Base-by-base conservation (phyloP, 116 monocot species). In the Posidonia oceanica region DNA sequence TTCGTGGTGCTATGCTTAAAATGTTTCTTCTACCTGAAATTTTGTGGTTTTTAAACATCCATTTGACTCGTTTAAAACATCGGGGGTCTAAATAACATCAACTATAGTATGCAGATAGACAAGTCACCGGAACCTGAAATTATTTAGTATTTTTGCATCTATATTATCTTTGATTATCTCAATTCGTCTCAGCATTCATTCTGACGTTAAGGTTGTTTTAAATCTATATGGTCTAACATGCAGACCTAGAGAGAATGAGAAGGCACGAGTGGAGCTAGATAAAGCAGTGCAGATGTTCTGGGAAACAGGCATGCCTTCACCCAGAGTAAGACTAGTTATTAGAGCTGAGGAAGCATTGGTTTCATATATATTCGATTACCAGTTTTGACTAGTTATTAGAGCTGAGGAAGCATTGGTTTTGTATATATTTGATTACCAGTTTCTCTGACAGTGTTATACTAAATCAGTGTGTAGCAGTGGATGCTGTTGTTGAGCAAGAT, bases 391-490 rank as follows among this genome's bases (percentile, higher is more conserved):
- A 0, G 29, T 29, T 29, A 29, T 29, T 29, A 29, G 29, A 29
- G 1, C 29, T 1, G 29, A 29, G 29, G 29, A 29, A 29, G 29
- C 29, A 29, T 52, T 7, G 12, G 13, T 12, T 68, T 21, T 29
- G 1, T 29, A 29, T 29, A 29, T 29, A 38, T 54, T 52, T 52
- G 20, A 18, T 6, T 54, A 29, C 3, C 54, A 69, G 16, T 5
- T 54, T n/a, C 2, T 18, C 39, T 37, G 17, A 57, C 36, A 57
- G 5, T 70, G 16, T 39, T 37, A 70, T 14, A 55, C 36, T 57
- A 14, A 66, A 17, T 38, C 53, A 97, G 97, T 97, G 97, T 77
- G 97, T 82, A 16, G 97, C 89, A 8, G 80, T 92, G 36, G 97
- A 97, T 79, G 95, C 88, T 52, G 80, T 86, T 52, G 83, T 91